These are phyloP conservation scores for Dalbergia oliveri DNA, from an alignment of 306 rosid genomes.

Conservation along the genomic window DNA sequence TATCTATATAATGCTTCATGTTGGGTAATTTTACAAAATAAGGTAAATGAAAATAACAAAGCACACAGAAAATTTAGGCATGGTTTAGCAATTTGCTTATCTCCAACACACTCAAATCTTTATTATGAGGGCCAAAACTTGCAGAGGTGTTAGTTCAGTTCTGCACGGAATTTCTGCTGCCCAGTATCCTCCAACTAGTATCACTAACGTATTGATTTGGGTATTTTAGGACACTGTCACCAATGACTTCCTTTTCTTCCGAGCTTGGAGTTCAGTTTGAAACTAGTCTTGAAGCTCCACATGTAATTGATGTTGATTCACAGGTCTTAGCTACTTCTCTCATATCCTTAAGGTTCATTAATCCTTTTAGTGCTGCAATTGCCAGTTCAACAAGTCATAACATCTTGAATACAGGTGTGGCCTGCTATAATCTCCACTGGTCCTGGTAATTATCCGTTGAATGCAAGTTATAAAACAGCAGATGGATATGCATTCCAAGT, in stretches of 20 bases:
- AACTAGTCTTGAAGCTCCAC: conserved; percentile 93
- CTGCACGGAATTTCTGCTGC: conserved; percentile 29
- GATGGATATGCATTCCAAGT: conserved; percentile 91
- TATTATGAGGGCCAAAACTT: conserved; percentile 15
- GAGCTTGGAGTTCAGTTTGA: conserved; percentile 95
- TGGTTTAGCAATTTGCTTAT: neutral
- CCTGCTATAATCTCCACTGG: conserved; percentile 85
- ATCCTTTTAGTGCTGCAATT: conserved; percentile 44
- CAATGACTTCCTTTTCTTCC: conserved; percentile 88
- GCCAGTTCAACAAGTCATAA: conserved; percentile 45
- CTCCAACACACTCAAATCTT: neutral
- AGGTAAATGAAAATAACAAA: neutral
- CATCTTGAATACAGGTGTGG: conserved; percentile 76
- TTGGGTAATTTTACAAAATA: too few relatives aligned
- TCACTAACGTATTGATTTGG: conserved; percentile 35
- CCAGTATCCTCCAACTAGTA: conserved; percentile 17
- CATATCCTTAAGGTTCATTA: conserved; percentile 38
- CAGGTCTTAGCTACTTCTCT: conserved; percentile 62
- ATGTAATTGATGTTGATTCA: conserved; percentile 83
- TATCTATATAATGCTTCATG: neutral
- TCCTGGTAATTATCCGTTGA: conserved; percentile 82
- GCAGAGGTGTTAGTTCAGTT: conserved; percentile 26
- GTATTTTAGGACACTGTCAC: conserved; percentile 86
- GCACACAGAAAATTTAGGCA: neutral
- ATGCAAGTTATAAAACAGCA: conserved; percentile 96